These are phyloP conservation scores for Arthrobotrys sphaeroides DNA, from an alignment of 2,329 filamentous ascomycete species.

Conservation along the genomic window DNA sequence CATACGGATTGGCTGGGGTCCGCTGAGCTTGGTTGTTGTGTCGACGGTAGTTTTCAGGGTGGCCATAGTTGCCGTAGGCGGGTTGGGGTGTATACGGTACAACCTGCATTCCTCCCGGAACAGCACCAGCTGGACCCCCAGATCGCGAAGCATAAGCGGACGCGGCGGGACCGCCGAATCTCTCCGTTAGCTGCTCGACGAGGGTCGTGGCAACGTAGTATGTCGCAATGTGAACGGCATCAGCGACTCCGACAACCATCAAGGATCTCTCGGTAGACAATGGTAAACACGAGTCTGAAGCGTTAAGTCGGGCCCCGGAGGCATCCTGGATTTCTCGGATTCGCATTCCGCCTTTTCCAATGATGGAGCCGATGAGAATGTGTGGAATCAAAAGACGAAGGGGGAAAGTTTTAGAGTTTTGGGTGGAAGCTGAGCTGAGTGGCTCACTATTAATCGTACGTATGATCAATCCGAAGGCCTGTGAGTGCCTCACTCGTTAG, in stretches of 20 bases:
- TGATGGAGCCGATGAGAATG: constrained; percentile 97
- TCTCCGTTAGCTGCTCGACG: constrained; percentile 94
- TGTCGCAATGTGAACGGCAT: constrained; percentile 97
- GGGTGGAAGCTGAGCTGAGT: constrained; percentile 83
- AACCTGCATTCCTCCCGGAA: constrained; percentile 97
- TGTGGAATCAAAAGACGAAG: constrained; percentile 94
- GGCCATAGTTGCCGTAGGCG: constrained; percentile 89
- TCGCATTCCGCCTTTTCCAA: constrained; percentile 92
- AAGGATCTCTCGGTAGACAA: constrained; percentile 97
- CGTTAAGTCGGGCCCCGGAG: constrained; percentile 93
- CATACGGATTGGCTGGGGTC: constrained; percentile 77
- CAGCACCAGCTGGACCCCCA: constrained; percentile 88
- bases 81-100: constrained; percentile 97
- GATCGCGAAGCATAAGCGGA: constrained; percentile 98
- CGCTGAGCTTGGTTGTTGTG: constrained; percentile 78
- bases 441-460: constrained; percentile 98
- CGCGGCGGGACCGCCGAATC: constrained; percentile 92
- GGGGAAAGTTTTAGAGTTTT: constrained; percentile 96
- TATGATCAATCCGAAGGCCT: constrained; percentile 98
- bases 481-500: neutral
- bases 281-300: constrained; percentile 91
- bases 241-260: constrained; percentile 95
- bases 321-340: constrained; percentile 99
- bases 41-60: constrained; percentile 84
- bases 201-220: constrained; percentile 99